A percentile compares a stretch with the other conserved stretches of the same genome.
Conservation (phyloP, 768 basidiomycete species). For the Leccinellum rugosiceps region DNA sequence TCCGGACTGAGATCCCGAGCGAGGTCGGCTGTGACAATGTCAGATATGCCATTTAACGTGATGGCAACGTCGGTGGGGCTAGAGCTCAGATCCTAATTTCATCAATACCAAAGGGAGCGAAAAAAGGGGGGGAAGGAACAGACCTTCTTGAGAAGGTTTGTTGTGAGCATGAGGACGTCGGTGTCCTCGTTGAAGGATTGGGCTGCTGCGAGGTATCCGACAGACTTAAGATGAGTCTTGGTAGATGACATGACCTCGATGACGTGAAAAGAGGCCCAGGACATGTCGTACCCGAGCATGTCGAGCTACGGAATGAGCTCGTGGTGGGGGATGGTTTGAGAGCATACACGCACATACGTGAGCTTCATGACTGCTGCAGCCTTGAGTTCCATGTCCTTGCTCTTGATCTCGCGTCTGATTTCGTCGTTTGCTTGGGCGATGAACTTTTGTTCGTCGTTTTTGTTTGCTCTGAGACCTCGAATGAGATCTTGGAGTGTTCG, state of each 20-base stretch:
- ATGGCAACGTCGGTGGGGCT: conserved; percentile 71
- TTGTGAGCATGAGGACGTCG: conserved; percentile 96
- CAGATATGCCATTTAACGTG: conserved; percentile 77
- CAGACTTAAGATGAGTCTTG: conserved; percentile 86
- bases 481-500: conserved; percentile 93
- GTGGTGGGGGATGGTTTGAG: background rate
- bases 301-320: conserved; percentile 62
- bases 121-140: conserved; percentile 16
- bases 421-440: conserved; percentile 93
- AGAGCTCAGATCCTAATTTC: conserved; percentile 70
- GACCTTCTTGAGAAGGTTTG: conserved; percentile 93
- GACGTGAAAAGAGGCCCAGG: conserved; percentile 95
- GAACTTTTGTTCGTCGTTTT: conserved; percentile 89
- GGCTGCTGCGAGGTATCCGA: conserved; percentile 91
- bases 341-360: conserved; percentile 74
- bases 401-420: conserved; percentile 86
- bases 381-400: conserved; percentile 96
- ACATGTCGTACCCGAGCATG: conserved; percentile 95
- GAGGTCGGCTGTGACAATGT: conserved; percentile 82
- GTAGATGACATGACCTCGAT: conserved; percentile 98
- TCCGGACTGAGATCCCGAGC: conserved; percentile 90
- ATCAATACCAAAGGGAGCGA: conserved; percentile 7
- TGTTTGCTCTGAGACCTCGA: conserved; percentile 92
- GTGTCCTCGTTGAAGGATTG: conserved; percentile 93
- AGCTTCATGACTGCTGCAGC: conserved; percentile 93